Evolutionary conservation across 371 early-diverging fungal genomes (phyloP).

Genomic region (Nosema granulosis): DNA sequence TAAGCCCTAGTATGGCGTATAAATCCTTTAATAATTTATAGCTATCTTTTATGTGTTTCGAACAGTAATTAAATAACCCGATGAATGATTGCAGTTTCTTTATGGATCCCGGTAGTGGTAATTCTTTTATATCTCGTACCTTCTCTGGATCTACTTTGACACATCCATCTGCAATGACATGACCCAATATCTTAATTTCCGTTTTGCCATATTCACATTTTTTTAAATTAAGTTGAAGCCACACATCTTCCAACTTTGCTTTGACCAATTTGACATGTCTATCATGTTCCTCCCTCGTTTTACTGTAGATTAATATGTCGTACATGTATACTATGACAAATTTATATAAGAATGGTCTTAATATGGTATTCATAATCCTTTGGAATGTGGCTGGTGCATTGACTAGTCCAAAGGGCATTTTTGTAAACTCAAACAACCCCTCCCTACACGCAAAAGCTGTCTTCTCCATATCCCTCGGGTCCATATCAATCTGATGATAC

Average conservation of each 20-base stretch:
- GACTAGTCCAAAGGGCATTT: constrained; percentile 41
- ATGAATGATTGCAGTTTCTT: constrained; percentile 4
- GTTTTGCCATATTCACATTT: constrained; percentile 13
- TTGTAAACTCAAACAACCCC: constrained; percentile 63
- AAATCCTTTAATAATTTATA: too few relatives aligned
- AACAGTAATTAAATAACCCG: constrained; percentile 17
- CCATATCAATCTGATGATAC: constrained; percentile 65
- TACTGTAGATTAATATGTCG: constrained; percentile 26
- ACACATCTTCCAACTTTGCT: neutral
- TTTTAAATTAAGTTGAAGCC: neutral
- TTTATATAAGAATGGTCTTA: constrained; percentile 2
- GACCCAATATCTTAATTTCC: constrained; percentile 44
- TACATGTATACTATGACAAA: constrained; percentile 29
- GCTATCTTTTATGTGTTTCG: too few relatives aligned
- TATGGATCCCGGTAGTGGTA: too few relatives aligned
- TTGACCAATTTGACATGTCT: constrained; percentile 12
- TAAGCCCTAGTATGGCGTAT: too few relatives aligned
- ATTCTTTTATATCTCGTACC: too few relatives aligned
- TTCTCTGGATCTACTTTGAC: constrained; percentile 2
- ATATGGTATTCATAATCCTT: constrained; percentile 44
- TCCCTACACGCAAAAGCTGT: constrained; percentile 65
- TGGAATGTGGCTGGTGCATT: constrained; percentile 54
- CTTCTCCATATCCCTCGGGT: constrained; percentile 1
- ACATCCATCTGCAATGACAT: neutral
- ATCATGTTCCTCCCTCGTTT: constrained; percentile 11